Base-by-base conservation (phyloP, 257 asterid species). In the Ligustrum vulgare region DNA sequence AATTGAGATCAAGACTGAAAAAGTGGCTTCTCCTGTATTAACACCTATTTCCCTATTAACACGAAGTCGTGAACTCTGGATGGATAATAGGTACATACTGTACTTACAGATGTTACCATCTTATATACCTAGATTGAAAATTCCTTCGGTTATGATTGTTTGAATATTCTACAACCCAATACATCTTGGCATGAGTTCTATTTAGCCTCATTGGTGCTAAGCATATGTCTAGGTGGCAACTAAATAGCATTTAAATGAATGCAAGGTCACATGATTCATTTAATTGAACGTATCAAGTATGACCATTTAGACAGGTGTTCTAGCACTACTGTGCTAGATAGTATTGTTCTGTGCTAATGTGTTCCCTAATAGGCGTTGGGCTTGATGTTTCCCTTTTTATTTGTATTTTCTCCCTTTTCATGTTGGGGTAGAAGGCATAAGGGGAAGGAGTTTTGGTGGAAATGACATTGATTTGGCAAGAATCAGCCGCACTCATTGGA, bases 1-100 rank as follows among this genome's bases (percentile, higher is more conserved):
- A 72, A 71, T 82, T 67, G 80, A 82, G 81, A 84, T 82, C 76
- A 88, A 83, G 67, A 72, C 72, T 16, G 94, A 82, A 75, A 88
- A 68, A 62, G 84, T 80, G 75, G 71, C 87, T 41, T 94, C 98
- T 51, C 97, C 99, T 78, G 92, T 98, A 22, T 80, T 92, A 41
- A 88, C 96, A 9, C 98, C 97, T 45, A 82, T 94, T 39, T 84
- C 93, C 77, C 80, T 92, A 54, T 84, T 91, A 70, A 83, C 77
- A 69, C 87, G 83, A 86, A 84, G 82, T 79, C 92, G 54, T 86
- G 10, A 84, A 80, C 78, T 74, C 87, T 78, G 81, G 91, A 71
- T 84, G 88, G 77, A 88, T 92, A 74, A 84, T 89, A 91, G 97
- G 97, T 32, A 31, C 74, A 54, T 68, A 51, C 51, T 69, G 56